A percentile compares a stretch with the other conserved stretches of the same genome.
phyloP scores from a whole-genome alignment of 139 green algal species.

The Chlorella vulgaris region DNA sequence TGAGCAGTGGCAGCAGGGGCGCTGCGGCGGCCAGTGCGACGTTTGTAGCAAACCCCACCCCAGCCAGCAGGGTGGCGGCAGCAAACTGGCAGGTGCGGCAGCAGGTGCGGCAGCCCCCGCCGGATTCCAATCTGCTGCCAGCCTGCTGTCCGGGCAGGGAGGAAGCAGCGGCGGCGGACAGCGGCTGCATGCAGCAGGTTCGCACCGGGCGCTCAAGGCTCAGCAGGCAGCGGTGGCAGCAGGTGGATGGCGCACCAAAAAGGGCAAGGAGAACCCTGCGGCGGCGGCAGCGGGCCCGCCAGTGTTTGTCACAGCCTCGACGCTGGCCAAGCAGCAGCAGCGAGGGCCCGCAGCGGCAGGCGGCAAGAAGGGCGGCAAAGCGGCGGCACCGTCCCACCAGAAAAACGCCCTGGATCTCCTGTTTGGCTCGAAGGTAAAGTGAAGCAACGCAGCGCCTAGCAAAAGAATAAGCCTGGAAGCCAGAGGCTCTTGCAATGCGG shows the following conservation, averaged over 20 bases:
- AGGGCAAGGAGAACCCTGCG: slow-evolving; percentile 21
- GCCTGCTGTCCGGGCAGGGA: background rate
- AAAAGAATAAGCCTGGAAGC: no score
- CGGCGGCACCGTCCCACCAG: background rate
- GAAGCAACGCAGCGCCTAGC: no score
- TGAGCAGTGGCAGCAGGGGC: slow-evolving; percentile 6
- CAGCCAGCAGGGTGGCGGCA: background rate
- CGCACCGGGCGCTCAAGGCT: slow-evolving; percentile 4
- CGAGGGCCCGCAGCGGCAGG: background rate
- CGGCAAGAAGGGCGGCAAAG: background rate
- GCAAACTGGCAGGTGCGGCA: background rate
- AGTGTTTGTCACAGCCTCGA: slow-evolving; percentile 1
- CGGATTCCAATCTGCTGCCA: slow-evolving; percentile 9
- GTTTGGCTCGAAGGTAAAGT: background rate
- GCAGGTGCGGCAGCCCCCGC: background rate
- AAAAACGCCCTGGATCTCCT: background rate
- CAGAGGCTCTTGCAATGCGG: no score
- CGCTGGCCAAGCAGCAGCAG: slow-evolving; percentile 11
- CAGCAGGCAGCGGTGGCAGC: slow-evolving; percentile 7
- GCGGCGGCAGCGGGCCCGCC: background rate
- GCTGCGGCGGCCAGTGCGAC: slow-evolving; percentile 19
- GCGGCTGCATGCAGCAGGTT: slow-evolving; percentile 12
- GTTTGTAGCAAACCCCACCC: background rate
- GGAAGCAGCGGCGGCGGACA: background rate
- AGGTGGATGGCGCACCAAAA: slow-evolving; percentile 10